A percentile compares a stretch with the other conserved stretches of the same genome.
phyloP scores from a whole-genome alignment of 2,329 filamentous ascomycete species.

The Penicillium hordei region DNA sequence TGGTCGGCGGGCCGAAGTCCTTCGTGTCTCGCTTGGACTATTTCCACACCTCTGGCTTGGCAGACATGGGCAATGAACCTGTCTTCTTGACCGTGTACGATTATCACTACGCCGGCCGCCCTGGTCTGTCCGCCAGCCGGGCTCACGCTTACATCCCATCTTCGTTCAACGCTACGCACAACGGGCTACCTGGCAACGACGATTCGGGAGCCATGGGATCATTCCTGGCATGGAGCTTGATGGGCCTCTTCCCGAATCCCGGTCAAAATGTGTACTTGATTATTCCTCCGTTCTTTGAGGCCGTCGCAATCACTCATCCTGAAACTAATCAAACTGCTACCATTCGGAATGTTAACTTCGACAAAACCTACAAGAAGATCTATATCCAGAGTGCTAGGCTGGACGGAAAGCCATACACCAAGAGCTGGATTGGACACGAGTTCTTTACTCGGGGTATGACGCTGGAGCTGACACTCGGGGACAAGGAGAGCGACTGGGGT shows the following conservation, averaged over 20 bases:
- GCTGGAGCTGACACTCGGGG: conserved; percentile 62
- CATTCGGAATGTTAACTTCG: conserved; percentile 61
- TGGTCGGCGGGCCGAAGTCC: conserved; percentile 58
- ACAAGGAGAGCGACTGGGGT: conserved; percentile 64
- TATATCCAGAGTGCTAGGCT: conserved; percentile 66
- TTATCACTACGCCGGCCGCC: conserved; percentile 67
- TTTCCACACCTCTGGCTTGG: conserved; percentile 61
- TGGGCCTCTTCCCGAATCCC: conserved; percentile 67
- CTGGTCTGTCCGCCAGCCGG: conserved; percentile 50
- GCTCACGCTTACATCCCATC: conserved; percentile 63
- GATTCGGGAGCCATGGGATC: conserved; percentile 68
- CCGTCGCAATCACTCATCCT: conserved; percentile 57
- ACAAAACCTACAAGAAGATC: conserved; percentile 55
- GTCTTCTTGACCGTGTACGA: conserved; percentile 64
- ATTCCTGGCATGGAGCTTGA: conserved; percentile 64
- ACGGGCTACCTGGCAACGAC: conserved; percentile 66
- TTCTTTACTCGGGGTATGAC: conserved; percentile 66
- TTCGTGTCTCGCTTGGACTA: conserved; percentile 64
- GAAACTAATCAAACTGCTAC: conserved; percentile 60
- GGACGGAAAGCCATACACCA: conserved; percentile 59
- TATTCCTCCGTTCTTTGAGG: conserved; percentile 63
- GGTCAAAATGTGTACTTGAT: conserved; percentile 69
- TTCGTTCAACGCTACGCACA: conserved; percentile 57
- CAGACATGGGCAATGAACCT: conserved; percentile 65
- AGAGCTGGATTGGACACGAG: conserved; percentile 66